These are phyloP conservation scores for Linnemannia elongata DNA, from an alignment of 192 early-diverging fungal species.

Conservation along the genomic window DNA sequence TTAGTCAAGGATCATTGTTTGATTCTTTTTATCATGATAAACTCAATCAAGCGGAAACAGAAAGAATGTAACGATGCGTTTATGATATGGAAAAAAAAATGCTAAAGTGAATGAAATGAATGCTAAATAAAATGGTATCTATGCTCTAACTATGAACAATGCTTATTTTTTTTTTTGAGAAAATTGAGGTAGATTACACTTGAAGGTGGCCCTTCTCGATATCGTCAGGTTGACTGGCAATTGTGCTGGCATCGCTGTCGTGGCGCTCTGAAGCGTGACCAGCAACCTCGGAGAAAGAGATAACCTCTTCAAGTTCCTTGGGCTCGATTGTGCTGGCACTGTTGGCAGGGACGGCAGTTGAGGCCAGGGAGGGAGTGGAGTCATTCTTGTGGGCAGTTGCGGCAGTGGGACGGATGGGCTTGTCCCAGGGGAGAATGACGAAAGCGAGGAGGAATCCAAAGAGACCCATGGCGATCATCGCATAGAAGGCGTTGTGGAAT, in stretches of 20 bases:
- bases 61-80: too few species aligned
- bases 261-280: neutral
- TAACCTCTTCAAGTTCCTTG: constrained; percentile 14
- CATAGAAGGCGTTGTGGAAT: constrained; percentile 45
- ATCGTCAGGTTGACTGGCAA: constrained; percentile 4
- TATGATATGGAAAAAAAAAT: too few species aligned
- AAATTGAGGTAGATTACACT: neutral
- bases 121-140: too few species aligned
- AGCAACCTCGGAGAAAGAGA: neutral
- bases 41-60: too few species aligned
- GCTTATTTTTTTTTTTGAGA: too few species aligned
- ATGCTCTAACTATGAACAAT: neutral
- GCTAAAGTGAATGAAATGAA: too few species aligned
- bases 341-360: neutral
- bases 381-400: neutral
- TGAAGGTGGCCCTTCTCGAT: neutral
- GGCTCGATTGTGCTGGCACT: neutral
- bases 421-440: constrained; percentile 32
- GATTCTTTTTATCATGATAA: too few species aligned
- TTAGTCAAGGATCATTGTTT: too few species aligned
- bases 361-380: constrained; percentile 28
- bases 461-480: constrained; percentile 34
- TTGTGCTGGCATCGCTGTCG: constrained; percentile 19
- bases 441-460: constrained; percentile 23
- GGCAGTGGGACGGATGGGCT: neutral